Base-by-base conservation (phyloP, 1,284 basidiomycete genomes). In the Cronartium quercuum region DNA sequence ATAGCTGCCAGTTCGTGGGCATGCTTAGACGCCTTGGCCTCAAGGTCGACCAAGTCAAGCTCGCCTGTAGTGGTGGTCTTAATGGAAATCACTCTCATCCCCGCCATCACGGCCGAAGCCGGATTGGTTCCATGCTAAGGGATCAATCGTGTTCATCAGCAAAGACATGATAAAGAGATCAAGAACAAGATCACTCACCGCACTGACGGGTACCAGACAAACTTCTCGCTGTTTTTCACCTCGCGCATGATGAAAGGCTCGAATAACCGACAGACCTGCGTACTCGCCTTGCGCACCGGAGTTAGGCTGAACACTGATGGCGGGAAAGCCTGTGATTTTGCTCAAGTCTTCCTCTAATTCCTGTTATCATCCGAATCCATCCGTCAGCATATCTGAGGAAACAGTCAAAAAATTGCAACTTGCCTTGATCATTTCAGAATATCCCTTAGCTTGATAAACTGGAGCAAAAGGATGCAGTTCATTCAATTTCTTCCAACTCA, bases 211-310 rank as follows among this genome's bases (percentile, higher is more conserved):
- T 78, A 98, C 96, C 76, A 98, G 84, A 82, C 95, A 98, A 65
- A 98, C 87, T 82, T 98, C 88, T 67, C 95, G 88, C 79, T 95
- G 88, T 5, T 85, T 86, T 80, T 98, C 88, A 41, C 91, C 92
- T 41, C 89, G 88, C 68, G 91, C 91, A 81, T 91, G 89, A 81
- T 96, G 93, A 83, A 95, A 98, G 7, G 94, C 94, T 66, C 90
- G 87, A 81, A 98, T 98, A 77, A 97, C 90, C 69, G 88, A 90
- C 42, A 98, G 86, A 37, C 95, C 95, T 44, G 95, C 88, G 80
- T 94, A 98, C 84, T 98, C 95, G 60, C 95, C 95, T 77, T 86
- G 92, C 13, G 95, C 95, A 76, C 95, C 95, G 34, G 94, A 98
- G 83, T 98, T 98, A 70, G 95, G 95, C 82, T 98, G 95, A 41